These are phyloP conservation scores for Abortiporus biennis DNA, from an alignment of 1,284 basidiomycete genomes.

Conservation along the genomic window DNA sequence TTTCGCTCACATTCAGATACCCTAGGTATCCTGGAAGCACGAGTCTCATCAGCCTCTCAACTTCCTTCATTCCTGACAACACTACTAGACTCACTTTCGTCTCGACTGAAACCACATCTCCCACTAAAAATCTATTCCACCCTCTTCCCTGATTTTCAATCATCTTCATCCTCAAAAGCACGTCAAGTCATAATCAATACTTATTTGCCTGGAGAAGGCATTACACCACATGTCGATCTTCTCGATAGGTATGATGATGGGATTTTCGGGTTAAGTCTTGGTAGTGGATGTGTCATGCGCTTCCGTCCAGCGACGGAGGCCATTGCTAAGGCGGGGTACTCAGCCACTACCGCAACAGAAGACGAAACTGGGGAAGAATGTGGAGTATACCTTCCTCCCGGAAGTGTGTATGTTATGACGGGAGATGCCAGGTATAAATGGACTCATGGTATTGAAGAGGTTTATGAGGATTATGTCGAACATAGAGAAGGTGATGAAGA, in stretches of 20 bases:
- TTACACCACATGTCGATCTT: conserved; percentile 74
- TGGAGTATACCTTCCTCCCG: conserved; percentile 54
- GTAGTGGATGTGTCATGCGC: conserved; percentile 69
- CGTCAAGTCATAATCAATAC: conserved; percentile 79
- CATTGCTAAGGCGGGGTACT: conserved; percentile 4
- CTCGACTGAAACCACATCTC: conserved; percentile 40
- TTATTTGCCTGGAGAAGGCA: conserved; percentile 76
- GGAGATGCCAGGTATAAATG: conserved; percentile 68
- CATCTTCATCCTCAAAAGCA: conserved; percentile 36
- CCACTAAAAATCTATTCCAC: conserved; percentile 40
- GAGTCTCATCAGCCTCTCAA: conserved; percentile 22
- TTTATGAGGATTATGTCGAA: conserved; percentile 41
- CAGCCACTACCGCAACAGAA: conserved; percentile 4
- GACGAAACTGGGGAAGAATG: conserved; percentile 8
- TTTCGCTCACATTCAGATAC: no score
- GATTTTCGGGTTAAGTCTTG: conserved; percentile 73
- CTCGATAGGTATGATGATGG: conserved; percentile 72
- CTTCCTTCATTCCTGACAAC: conserved; percentile 49
- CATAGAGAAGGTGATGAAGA: conserved; percentile 20
- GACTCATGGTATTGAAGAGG: conserved; percentile 60
- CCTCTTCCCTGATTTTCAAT: conserved; percentile 38
- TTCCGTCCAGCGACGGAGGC: conserved; percentile 44
- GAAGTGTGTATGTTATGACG: conserved; percentile 65
- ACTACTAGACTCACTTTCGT: conserved; percentile 46
- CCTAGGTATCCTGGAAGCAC: not conserved